Evolutionary conservation across 2,329 filamentous ascomycete genomes (phyloP), one percentile per base, ranked within the genome.

Genomic region (Emmonsiellopsis sp.): DNA sequence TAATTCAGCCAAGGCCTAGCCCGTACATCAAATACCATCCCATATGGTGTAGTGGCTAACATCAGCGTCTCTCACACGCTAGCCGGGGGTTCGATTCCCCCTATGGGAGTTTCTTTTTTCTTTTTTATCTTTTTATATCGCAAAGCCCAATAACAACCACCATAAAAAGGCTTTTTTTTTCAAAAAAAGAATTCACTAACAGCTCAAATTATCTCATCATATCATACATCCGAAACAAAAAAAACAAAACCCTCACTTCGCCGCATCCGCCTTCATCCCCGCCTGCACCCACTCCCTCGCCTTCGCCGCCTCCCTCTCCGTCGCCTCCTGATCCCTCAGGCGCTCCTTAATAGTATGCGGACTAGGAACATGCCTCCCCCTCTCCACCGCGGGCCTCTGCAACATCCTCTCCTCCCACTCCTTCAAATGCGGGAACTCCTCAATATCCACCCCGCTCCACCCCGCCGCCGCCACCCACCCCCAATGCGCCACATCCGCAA

Each of bases 401-500:
- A 83, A 74, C 71, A 95, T 78, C 56, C 76, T 78, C 60, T 87
- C 80, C 57, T 92, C 77, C 90, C 90, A 95, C 39, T 82, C 82
- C 63, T 88, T 82, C 57, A 95, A 67, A 48, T 80, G 68, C 2
- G 88, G 88, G 70, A 92, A 94, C 55, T 90, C 83, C 1, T 83
- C 74, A 52, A 92, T 81, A 49, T 89, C 80, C 43, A 89, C 65
- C 13, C 84, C 84, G 0, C 78, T 74, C 75, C 84, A 81, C 13
- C 74, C 71, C 1, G 80, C 74, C 2, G 69, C 67, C 4, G 82
- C 76, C 4, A 92, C 77, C 88, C 89, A 94, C 31, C 87, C 87
- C 80, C 85, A 90, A 67, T 82, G 81, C 42, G 87, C 77, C 56
- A 95, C 87, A 67, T 95, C 90, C 1, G 88, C 88, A 45, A 74